Evolutionary conservation across 148 eudicot species (phyloP).

Genomic region (Rhododendron henanense): DNA sequence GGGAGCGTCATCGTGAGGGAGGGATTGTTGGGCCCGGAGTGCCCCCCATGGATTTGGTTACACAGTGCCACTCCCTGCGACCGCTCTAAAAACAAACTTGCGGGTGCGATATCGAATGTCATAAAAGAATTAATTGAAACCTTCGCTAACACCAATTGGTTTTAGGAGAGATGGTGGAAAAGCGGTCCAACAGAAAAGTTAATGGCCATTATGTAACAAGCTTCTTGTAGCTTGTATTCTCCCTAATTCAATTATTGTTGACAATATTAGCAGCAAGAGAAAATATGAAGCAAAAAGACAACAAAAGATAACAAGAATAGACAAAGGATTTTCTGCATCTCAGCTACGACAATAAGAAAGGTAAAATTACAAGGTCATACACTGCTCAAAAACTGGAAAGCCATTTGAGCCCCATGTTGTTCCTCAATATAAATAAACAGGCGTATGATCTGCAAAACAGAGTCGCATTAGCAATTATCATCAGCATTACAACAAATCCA

Average conservation of each 20-base stretch:
- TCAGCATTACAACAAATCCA: conserved; percentile 3
- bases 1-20: too few species aligned
- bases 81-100: too few species aligned
- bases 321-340: neutral
- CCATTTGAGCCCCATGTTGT: conserved; percentile 65
- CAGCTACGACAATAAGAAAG: conserved; percentile 12
- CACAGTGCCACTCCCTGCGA: too few species aligned
- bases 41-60: too few species aligned
- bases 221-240: neutral
- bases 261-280: neutral
- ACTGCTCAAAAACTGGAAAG: conserved; percentile 87
- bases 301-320: conserved; percentile 1
- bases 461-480: conserved; percentile 8
- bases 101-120: too few species aligned
- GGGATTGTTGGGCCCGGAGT: too few species aligned
- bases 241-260: neutral
- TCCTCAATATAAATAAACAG: conserved; percentile 71
- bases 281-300: neutral
- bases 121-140: too few species aligned
- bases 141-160: too few species aligned
- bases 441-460: conserved; percentile 71
- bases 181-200: neutral
- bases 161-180: too few species aligned
- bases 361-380: conserved; percentile 41
- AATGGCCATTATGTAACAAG: neutral